Base-by-base conservation (phyloP, 352 stramenopile genomes). In the Phytophthora syringae region DNA sequence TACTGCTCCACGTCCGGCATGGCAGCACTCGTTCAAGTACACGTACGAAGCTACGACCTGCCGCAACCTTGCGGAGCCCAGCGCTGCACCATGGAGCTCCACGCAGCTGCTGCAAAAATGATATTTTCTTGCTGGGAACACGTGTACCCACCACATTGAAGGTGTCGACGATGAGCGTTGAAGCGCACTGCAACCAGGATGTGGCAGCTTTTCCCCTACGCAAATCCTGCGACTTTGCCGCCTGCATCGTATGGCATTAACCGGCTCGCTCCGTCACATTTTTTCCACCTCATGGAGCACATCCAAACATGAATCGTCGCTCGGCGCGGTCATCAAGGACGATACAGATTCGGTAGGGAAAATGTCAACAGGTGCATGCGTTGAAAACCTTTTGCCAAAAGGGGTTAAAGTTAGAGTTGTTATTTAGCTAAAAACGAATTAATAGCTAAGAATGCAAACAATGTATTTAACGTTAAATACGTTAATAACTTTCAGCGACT, bases 111-210 rank as follows among this genome's bases (percentile, higher is more conserved):
- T 54, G 48, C 22, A 22, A 53, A 42, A 13, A 42, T 54, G 24
- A 64, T 44, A 60, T 56, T 49, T 49, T 25, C 20, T 24, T 42
- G 36, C 36, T 42, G 20, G 47, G 7, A 28, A 15, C 50, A 64
- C 53, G 39, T 42, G 52, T 52, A 43, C 2, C 49, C 56, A 16
- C 37, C 40, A 65, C 39, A 36, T 57, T 71, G 49, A 61, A 66
- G 56, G 56, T 51, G 32, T 70, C 39, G 54, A 54, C 53, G 37
- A 32, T 32, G 27, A 32, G 60, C 22, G 48, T 71, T 71, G 63
- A 71, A 71, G 55, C 66, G 62, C 40, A 65, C 39, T 63, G 28
- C 47, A 57, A 64, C n/a, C 20, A 69, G 45, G 44, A 70, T 60
- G 45, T 56, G 60, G 39, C 28, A 50, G 37, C 37, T 50, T 42